Evolutionary conservation across 2,329 filamentous ascomycete genomes (phyloP).

Genomic region (Penicillium verrucosum): DNA sequence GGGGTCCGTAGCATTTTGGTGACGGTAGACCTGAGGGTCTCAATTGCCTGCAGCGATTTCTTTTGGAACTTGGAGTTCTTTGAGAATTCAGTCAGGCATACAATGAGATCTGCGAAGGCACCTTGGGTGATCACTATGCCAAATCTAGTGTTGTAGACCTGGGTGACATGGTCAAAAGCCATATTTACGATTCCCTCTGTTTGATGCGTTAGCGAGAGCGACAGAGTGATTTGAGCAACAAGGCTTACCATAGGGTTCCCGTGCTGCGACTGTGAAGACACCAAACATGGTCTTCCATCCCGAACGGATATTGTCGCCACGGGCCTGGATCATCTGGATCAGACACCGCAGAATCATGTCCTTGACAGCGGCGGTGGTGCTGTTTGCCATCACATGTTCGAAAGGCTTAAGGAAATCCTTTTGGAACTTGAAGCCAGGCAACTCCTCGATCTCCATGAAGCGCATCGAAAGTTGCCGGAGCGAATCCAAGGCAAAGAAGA

Average conservation of each 20-base stretch:
- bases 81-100: constrained; percentile 96
- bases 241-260: constrained; percentile 71
- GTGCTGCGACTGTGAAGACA: constrained; percentile 92
- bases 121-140: constrained; percentile 94
- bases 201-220: constrained; percentile 19
- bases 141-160: constrained; percentile 93
- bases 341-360: constrained; percentile 95
- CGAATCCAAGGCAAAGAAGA: constrained; percentile 96
- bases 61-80: constrained; percentile 99
- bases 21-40: constrained; percentile 88
- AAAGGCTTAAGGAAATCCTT: constrained; percentile 99
- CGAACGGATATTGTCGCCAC: constrained; percentile 93
- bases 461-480: constrained; percentile 94
- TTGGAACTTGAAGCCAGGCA: constrained; percentile 98
- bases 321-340: constrained; percentile 98
- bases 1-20: constrained; percentile 93
- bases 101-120: constrained; percentile 91
- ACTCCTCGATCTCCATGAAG: constrained; percentile 96
- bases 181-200: constrained; percentile 90
- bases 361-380: constrained; percentile 85
- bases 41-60: constrained; percentile 93
- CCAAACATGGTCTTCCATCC: constrained; percentile 99
- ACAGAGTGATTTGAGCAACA: background rate
- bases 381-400: constrained; percentile 94
- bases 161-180: constrained; percentile 92